Conservation (phyloP, 345 rosid species). For the Syzygium oleosum region DNA sequence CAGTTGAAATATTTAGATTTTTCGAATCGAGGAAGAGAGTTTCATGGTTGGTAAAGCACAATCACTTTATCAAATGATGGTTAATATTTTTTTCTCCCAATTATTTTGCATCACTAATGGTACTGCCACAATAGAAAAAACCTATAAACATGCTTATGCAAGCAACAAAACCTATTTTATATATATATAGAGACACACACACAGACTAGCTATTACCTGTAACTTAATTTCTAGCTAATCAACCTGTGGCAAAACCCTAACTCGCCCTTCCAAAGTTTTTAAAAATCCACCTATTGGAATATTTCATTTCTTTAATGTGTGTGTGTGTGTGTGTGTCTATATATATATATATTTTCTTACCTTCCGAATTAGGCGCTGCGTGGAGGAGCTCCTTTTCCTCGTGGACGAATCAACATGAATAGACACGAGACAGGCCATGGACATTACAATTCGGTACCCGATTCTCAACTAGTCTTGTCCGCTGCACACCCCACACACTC, state of each 20-base stretch:
- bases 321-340: too few relatives aligned
- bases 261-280: not conserved
- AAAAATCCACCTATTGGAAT: not conserved
- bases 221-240: not conserved
- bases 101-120: not conserved
- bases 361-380: not conserved
- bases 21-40: not conserved
- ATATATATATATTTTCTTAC: fast-evolving
- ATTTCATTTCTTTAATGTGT: not conserved
- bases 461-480: not conserved
- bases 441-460: not conserved
- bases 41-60: not conserved
- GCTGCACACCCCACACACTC: not conserved
- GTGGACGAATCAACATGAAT: not conserved
- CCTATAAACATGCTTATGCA: not conserved
- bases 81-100: not conserved
- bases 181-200: not conserved
- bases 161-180: not conserved
- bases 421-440: not conserved
- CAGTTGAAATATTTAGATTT: not conserved
- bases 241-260: not conserved
- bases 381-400: not conserved
- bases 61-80: not conserved
- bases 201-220: not conserved
- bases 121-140: not conserved